These are phyloP conservation scores for Macrophomina tecta DNA, from an alignment of 2,329 filamentous ascomycete genomes.

Conservation along the genomic window DNA sequence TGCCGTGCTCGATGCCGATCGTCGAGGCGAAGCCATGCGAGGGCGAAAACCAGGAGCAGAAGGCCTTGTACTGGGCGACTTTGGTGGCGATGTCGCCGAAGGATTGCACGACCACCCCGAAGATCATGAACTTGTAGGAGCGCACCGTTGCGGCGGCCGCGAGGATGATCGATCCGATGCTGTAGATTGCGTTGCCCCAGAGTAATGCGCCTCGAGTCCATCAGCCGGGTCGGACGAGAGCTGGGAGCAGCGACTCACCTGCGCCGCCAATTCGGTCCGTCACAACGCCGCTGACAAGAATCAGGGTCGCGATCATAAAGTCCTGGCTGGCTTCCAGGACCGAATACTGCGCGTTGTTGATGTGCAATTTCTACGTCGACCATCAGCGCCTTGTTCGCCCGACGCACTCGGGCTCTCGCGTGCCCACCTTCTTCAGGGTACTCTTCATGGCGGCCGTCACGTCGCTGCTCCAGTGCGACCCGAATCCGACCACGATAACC, in stretches of 20 bases:
- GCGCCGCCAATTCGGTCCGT: conserved; percentile 66
- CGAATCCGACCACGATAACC: conserved; percentile 63
- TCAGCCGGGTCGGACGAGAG: neutral
- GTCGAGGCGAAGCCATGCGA: conserved; percentile 65
- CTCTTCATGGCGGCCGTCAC: conserved; percentile 67
- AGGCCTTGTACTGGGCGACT: conserved; percentile 69
- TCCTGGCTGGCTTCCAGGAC: conserved; percentile 66
- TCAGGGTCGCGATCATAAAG: conserved; percentile 65
- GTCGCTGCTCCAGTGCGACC: conserved; percentile 64
- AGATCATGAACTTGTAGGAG: conserved; percentile 66
- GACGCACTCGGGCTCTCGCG: too few species aligned
- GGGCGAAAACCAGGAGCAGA: conserved; percentile 69
- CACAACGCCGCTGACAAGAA: conserved; percentile 61
- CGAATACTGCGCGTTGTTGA: conserved; percentile 66
- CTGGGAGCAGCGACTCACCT: conserved; percentile 28
- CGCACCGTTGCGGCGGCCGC: conserved; percentile 63
- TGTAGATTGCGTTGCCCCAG: conserved; percentile 66
- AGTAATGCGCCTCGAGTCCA: conserved; percentile 55
- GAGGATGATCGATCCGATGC: conserved; percentile 63
- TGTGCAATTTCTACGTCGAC: conserved; percentile 53
- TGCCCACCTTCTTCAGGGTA: conserved; percentile 60
- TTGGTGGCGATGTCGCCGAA: conserved; percentile 68
- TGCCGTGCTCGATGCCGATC: conserved; percentile 64
- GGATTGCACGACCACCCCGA: conserved; percentile 61
- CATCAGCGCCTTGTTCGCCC: too few species aligned